Evolutionary conservation across 495 filamentous ascomycete species (phyloP).

Genomic region (Acidiella bohemica): DNA sequence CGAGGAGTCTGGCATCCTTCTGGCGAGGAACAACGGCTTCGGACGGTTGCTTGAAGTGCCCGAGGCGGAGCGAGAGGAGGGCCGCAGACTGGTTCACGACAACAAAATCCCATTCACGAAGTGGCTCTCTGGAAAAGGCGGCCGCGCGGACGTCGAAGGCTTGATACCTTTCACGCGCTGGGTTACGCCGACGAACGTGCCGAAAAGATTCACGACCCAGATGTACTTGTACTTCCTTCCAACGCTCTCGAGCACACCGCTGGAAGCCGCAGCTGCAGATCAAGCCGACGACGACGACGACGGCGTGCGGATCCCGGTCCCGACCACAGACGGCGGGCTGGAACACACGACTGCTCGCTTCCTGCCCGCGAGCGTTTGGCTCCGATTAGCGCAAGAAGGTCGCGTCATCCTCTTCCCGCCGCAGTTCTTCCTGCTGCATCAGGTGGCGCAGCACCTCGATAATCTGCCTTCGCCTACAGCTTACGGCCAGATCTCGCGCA

Average conservation of each 20-base stretch:
- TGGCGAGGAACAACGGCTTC: conserved; percentile 44
- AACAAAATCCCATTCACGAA: conserved; percentile 45
- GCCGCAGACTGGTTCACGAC: conserved; percentile 52
- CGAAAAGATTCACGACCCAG: conserved; percentile 74
- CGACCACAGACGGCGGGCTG: conserved; percentile 69
- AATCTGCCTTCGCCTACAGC: conserved; percentile 27
- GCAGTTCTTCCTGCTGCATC: conserved; percentile 64
- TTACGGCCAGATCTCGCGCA: conserved; percentile 15
- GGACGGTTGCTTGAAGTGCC: conserved; percentile 41
- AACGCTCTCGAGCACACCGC: conserved; percentile 32
- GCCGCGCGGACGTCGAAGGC: conserved; percentile 49
- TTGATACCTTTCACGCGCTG: conserved; percentile 81
- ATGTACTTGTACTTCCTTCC: conserved; percentile 97
- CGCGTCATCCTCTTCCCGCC: conserved; percentile 82
- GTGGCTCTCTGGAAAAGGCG: conserved; percentile 51
- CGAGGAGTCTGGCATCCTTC: conserved; percentile 83
- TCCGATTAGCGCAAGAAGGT: conserved; percentile 42
- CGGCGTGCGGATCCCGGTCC: conserved; percentile 37
- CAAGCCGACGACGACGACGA: conserved; percentile 7
- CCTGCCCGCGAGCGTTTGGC: conserved; percentile 53
- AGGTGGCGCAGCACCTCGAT: conserved; percentile 49
- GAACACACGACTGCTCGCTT: conserved; percentile 79
- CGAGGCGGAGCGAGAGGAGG: conserved; percentile 47
- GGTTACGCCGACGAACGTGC: conserved; percentile 64
- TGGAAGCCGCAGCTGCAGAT: conserved; percentile 7